Percentiles rank a stretch among this genome's conserved stretches.
Conservation (phyloP, 305 asterid species). For the Galium porrigens region DNA sequence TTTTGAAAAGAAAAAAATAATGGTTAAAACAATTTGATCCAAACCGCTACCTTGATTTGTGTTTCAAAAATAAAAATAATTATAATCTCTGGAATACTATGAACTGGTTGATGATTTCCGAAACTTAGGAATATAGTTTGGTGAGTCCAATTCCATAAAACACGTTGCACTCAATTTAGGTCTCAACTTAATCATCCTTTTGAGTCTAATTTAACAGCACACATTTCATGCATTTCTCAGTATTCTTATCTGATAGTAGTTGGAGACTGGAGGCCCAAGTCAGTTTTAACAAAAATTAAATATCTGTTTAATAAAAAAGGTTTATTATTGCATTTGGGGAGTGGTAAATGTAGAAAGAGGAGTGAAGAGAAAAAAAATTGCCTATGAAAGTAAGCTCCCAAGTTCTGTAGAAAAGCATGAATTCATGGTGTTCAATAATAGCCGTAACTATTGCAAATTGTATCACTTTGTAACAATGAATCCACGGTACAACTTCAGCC, state of each 20-base stretch:
- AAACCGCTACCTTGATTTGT: neutral
- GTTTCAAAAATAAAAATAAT: neutral
- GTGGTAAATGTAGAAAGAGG: neutral
- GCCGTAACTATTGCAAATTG: neutral
- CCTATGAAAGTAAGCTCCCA: neutral
- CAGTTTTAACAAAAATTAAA: neutral
- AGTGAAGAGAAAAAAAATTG: neutral
- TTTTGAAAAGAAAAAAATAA: neutral
- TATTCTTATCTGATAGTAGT: neutral
- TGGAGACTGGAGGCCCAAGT: neutral
- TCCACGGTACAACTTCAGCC: neutral
- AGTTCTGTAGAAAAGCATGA: neutral
- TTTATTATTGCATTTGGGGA: neutral
- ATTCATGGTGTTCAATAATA: neutral
- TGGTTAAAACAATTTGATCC: neutral
- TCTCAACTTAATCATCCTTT: conserved; percentile 1
- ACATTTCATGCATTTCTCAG: neutral
- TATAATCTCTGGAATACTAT: neutral
- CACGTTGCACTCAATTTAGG: neutral
- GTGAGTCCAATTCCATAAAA: neutral
- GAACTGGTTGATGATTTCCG: neutral
- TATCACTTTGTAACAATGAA: neutral
- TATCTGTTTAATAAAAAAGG: neutral
- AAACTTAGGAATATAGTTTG: neutral
- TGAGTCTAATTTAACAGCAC: neutral